Evolutionary conservation across 345 rosid species (phyloP), one percentile per base, ranked within the genome.

Genomic region (Angophora floribunda): DNA sequence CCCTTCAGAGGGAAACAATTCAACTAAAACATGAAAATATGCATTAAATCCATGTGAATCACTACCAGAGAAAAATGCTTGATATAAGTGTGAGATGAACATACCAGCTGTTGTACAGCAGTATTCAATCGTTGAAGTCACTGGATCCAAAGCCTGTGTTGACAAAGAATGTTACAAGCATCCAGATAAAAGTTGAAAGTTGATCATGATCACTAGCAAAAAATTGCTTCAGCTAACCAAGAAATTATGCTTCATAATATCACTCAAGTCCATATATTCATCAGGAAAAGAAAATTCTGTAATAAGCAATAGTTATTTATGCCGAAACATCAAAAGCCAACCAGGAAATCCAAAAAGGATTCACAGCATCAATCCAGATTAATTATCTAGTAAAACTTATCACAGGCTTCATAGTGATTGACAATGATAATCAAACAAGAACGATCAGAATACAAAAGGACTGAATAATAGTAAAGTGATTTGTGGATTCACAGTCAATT

Each of bases 51-150:
- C 9, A 32, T 36, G 47, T 32, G 41, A 70, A 70, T 70, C 44
- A 75, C 82, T 75, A 75, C 80, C 28, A 75, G 82, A 75, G 13
- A n/a, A 85, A 67, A 30, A 85, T 41, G 63, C 86, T 88, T 89
- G 87, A 87, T 52, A 89, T 4, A 87, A 78, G 67, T 53, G 53
- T 19, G 53, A 86, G 86, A 85, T 85, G 87, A 82, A 79, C 75
- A 91, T 92, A 98, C 99, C 99, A 87, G 99, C 99, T 86, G 99
- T 96, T 65, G 96, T 90, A 91, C 98, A 97, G 70, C 91, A 91
- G 90, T 96, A 98, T 67, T 97, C 97, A 85, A 96, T 96, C 12
- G 91, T 88, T 86, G 98, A 95, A 86, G 99, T 98, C 91, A 89
- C 90, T 52, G 97, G 96, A 91, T 95, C 98, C 93, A 92, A 89